These are phyloP conservation scores for Cephaloascus albidus DNA, from an alignment of 805 yeast genomes.

Conservation along the genomic window DNA sequence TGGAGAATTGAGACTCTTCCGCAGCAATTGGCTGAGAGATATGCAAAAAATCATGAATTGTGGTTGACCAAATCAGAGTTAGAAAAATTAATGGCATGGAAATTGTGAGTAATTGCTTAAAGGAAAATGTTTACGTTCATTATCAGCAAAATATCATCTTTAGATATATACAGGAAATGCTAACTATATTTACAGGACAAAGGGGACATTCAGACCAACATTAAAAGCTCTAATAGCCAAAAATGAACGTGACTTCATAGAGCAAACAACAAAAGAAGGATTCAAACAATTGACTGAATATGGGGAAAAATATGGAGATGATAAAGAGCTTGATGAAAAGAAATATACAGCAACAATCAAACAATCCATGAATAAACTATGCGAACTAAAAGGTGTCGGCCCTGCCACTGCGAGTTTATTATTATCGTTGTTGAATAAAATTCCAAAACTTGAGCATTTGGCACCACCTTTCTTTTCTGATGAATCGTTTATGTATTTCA, in stretches of 20 bases:
- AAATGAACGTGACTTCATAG: conserved; percentile 21
- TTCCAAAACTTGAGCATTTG: conserved; percentile 4
- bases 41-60: conserved; percentile 8
- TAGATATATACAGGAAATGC: no score
- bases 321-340: conserved; percentile 1
- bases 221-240: conserved; percentile 29
- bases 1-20: conserved; percentile 28
- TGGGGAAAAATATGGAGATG: not conserved
- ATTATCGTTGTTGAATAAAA: conserved; percentile 19
- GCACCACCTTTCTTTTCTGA: conserved; percentile 41
- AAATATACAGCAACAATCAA: conserved; percentile 12
- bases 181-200: conserved; percentile 13
- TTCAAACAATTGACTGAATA: conserved; percentile 5
- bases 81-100: conserved; percentile 37
- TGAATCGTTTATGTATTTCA: conserved; percentile 28
- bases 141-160: no score
- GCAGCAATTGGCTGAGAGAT: conserved; percentile 11
- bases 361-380: conserved; percentile 16
- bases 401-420: conserved; percentile 41
- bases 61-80: conserved; percentile 30
- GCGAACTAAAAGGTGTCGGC: conserved; percentile 36
- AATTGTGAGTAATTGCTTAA: conserved; percentile 17
- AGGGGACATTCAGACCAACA: conserved; percentile 35
- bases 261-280: conserved; percentile 18
- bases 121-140: no score